phyloP scores from a whole-genome alignment of 1,284 basidiomycete species.

The Serendipita sp. region DNA sequence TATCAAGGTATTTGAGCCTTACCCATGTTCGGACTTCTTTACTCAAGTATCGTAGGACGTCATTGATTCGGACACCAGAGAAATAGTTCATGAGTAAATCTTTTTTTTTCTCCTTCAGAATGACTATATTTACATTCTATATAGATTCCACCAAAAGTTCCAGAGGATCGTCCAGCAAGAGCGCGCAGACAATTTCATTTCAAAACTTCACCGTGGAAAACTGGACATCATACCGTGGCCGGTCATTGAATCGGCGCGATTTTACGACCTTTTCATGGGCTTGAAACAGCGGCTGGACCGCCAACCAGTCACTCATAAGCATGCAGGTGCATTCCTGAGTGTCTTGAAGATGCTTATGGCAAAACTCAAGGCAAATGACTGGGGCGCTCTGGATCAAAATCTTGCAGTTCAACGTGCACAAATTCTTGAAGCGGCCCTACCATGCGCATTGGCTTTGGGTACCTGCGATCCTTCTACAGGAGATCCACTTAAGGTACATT shows the following conservation, averaged over 20 bases:
- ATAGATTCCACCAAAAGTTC: slow-evolving; percentile 39
- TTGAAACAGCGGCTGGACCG: slow-evolving; percentile 30
- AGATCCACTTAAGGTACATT: slow-evolving; percentile 35
- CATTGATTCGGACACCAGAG: slow-evolving; percentile 37
- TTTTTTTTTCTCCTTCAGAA: background rate
- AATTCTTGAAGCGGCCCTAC: slow-evolving; percentile 27
- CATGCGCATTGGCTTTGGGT: slow-evolving; percentile 33
- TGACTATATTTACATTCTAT: background rate
- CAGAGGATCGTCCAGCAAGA: slow-evolving; percentile 42
- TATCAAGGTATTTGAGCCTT: slow-evolving; percentile 32
- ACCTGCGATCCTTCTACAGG: slow-evolving; percentile 29
- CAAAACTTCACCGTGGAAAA: slow-evolving; percentile 37
- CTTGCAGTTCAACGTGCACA: slow-evolving; percentile 40
- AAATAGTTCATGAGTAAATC: slow-evolving; percentile 38
- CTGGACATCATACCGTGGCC: slow-evolving; percentile 53
- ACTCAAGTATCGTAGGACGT: slow-evolving; percentile 32
- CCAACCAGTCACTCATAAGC: slow-evolving; percentile 33
- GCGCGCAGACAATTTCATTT: slow-evolving; percentile 47
- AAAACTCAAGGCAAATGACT: slow-evolving; percentile 52
- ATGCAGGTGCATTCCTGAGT: slow-evolving; percentile 41
- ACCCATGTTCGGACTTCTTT: background rate
- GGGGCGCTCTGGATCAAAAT: slow-evolving; percentile 46
- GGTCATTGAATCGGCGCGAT: slow-evolving; percentile 44
- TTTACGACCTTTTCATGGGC: slow-evolving; percentile 36
- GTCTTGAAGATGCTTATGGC: slow-evolving; percentile 51